Evolutionary conservation across 352 stramenopile genomes (phyloP).

Genomic region (Phytophthora megakarya): DNA sequence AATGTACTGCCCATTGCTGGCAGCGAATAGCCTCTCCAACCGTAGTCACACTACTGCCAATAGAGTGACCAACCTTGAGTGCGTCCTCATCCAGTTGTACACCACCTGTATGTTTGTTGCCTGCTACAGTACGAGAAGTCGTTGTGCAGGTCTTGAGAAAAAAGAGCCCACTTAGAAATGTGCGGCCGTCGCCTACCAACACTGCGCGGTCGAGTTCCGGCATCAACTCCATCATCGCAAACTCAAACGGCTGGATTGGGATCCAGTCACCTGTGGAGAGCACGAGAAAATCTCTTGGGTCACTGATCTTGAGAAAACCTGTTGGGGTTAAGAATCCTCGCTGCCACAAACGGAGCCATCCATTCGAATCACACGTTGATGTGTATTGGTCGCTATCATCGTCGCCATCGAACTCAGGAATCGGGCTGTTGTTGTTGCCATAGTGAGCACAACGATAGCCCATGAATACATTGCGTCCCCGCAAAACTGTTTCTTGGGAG

Average conservation of each 20-base stretch:
- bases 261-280: constrained; percentile 80
- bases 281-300: constrained; percentile 72
- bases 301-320: constrained; percentile 75
- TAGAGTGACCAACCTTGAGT: constrained; percentile 38
- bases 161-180: constrained; percentile 76
- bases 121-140: constrained; percentile 12
- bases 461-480: constrained; percentile 74
- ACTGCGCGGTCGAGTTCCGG: constrained; percentile 71
- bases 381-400: constrained; percentile 22
- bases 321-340: constrained; percentile 69
- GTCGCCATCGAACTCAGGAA: constrained; percentile 9
- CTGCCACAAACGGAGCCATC: constrained; percentile 64
- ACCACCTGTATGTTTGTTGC: constrained; percentile 28
- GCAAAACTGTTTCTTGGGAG: constrained; percentile 65
- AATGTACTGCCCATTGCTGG: constrained; percentile 76
- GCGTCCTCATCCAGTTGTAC: constrained; percentile 54
- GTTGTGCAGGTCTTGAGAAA: constrained; percentile 66
- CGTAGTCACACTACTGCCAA: constrained; percentile 50
- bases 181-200: constrained; percentile 67
- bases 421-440: constrained; percentile 5
- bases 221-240: constrained; percentile 45
- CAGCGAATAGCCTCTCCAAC: constrained; percentile 70
- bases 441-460: constrained; percentile 51
- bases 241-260: constrained; percentile 66
- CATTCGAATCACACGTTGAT: constrained; percentile 32